Base-by-base conservation (phyloP, 768 basidiomycete species). In the Phlegmacium glaucopus region DNA sequence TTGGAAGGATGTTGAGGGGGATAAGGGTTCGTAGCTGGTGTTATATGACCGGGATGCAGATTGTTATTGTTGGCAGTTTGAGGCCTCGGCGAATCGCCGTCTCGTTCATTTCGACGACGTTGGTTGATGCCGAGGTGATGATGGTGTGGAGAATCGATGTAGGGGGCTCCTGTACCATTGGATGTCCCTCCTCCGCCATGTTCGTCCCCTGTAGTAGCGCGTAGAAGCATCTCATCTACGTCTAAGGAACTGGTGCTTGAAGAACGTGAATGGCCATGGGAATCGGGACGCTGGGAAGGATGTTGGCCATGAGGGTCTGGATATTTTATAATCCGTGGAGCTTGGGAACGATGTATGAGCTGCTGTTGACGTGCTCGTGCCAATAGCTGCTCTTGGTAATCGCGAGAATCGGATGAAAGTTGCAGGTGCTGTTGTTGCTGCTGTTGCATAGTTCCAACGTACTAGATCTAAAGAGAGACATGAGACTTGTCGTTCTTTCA, bases 171-270 rank as follows among this genome's bases (percentile, higher is more conserved):
- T 15, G 27, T 16, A 25, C 41, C 13, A 34, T 32, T n/a, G 41
- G n/a, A 3, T 9, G 39, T 16, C 6, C 15, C 22, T 17, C 42
- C 40, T 1, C 56, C 46, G 35, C 36, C 44, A n/a, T 50, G 41
- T 27, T 62, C 58, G 27, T 64, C 69, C 26, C 56, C 68, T 0
- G 64, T 59, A 9, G 68, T 62, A 1, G 75, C 69, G 43, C 67
- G 64, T 17, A 75, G 48, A 26, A 76, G 60, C 71, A 76, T 71
- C 52, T 76, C 75, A 45, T 76, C 75, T 17, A 76, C 63, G 34
- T 68, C 70, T 40, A 71, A 59, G 27, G 71, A 70, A 38, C 64
- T 64, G 1, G 59, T 57, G 38, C 69, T 70, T 0, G 67, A 63
- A 4, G 64, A 62, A 32, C 65, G 65, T 5, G 61, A 66, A 54